Percentiles rank a stretch among this genome's conserved stretches.
phyloP scores from a whole-genome alignment of 495 filamentous ascomycete genomes.

The Xylaria cubensis region DNA sequence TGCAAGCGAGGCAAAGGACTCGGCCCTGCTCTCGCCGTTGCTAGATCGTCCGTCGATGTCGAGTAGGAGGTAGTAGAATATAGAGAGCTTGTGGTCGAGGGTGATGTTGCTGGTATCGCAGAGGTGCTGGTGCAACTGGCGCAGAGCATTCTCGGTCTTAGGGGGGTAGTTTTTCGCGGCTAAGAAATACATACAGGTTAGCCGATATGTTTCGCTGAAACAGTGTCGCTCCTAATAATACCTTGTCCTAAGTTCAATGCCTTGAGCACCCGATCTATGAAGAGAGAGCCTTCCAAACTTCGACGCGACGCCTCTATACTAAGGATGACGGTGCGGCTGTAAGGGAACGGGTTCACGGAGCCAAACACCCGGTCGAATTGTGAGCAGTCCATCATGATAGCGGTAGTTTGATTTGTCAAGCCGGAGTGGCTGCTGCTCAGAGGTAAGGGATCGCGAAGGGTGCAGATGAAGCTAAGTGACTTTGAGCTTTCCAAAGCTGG shows the following conservation, averaged over 20 bases:
- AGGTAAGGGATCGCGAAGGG: neutral
- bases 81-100: conserved; percentile 75
- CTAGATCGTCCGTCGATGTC: conserved; percentile 64
- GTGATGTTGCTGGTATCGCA: conserved; percentile 61
- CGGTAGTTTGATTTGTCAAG: neutral
- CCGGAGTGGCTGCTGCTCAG: neutral
- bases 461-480: neutral
- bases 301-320: conserved; percentile 68
- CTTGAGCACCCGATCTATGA: conserved; percentile 75
- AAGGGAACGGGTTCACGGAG: conserved; percentile 66
- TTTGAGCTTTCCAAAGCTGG: neutral
- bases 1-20: conserved; percentile 57
- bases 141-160: conserved; percentile 65
- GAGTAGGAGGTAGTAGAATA: conserved; percentile 81
- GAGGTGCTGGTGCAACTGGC: conserved; percentile 69
- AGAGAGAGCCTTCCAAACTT: conserved; percentile 68
- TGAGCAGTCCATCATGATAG: conserved; percentile 50
- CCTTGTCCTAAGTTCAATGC: conserved; percentile 73
- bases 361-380: conserved; percentile 70
- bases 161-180: conserved; percentile 70
- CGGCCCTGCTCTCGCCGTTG: conserved; percentile 57
- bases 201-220: neutral
- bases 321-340: conserved; percentile 62
- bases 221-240: conserved; percentile 50
- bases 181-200: conserved; percentile 5